Percentiles rank a stretch among this genome's conserved stretches.
Conservation (phyloP, 2,329 filamentous ascomycete species). For the Fusarium chlamydosporum region DNA sequence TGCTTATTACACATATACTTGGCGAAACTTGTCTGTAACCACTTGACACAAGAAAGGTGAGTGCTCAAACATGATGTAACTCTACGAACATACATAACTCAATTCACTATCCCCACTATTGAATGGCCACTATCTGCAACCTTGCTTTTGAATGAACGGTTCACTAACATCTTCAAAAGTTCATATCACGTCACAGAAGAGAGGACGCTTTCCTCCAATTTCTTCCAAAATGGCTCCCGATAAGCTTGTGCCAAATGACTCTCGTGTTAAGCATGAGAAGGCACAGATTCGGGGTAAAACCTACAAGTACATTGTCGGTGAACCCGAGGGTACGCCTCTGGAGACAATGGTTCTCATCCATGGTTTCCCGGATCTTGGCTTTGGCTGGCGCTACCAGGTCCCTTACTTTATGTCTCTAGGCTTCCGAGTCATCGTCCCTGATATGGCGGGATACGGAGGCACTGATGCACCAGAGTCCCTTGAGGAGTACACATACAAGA, state of each 20-base stretch:
- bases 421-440: conserved; percentile 84
- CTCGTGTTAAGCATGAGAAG: conserved; percentile 74
- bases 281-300: conserved; percentile 76
- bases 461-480: conserved; percentile 77
- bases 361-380: conserved; percentile 85
- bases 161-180: conserved; percentile 26
- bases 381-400: conserved; percentile 93
- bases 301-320: conserved; percentile 75
- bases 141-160: neutral
- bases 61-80: conserved; percentile 26
- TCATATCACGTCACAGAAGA: neutral
- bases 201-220: neutral
- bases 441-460: conserved; percentile 88
- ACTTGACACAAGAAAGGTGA: conserved; percentile 19
- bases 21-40: neutral
- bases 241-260: conserved; percentile 76
- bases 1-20: neutral
- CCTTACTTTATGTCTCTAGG: conserved; percentile 79
- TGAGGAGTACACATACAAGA: conserved; percentile 78
- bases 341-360: conserved; percentile 72
- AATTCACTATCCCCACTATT: conserved; percentile 5
- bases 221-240: conserved; percentile 64
- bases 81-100: neutral
- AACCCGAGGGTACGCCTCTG: conserved; percentile 61
- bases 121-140: neutral